Base-by-base conservation (phyloP, 2,329 filamentous ascomycete genomes). In the Cladophialophora carrionii region DNA sequence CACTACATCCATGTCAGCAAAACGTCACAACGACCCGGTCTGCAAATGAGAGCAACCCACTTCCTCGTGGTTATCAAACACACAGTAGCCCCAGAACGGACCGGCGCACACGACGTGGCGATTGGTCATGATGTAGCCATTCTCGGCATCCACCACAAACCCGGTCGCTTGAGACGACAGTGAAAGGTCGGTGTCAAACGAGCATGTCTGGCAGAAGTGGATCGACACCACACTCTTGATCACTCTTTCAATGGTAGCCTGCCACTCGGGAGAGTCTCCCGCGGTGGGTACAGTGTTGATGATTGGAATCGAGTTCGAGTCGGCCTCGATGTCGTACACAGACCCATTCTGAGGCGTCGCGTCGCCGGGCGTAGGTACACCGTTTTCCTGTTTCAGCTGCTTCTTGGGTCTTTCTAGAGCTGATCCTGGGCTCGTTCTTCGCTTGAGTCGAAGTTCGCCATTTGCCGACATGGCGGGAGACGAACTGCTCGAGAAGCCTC, bases 211-310 rank as follows among this genome's bases (percentile, higher is more conserved):
- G 77, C 94, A 98, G 81, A 99, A 99, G 71, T 96, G 90, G 73
- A 99, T 98, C n/a, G 94, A 96, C 57, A 99, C 95, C 20, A 98
- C 95, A 72, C 93, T 96, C 76, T 90, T 88, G 61, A 99, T 93
- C 2, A 99, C 95, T 67, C 88, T 89, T 78, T 97, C 93, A 66
- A 98, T 96, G 0, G 93, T 97, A 57, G 88, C 90, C 78, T 98
- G 94, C 95, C 95, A 99, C 80, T 96, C 93, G 26, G 88, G 88
- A 2, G 89, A 90, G 72, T 92, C 89, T 14, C 70, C 71, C 26
- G 83, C 78, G 56, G 81, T 79, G 17, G 80, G 80, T 68, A 81
- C 81, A 71, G 83, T 74, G 64, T 77, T 76, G 67, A 79, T 76
- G 62, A 80, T 71, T 61, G 73, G 76, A 9, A 80, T 76, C 7